Conservation (phyloP, 192 early-diverging fungal genomes). For the Linnemannia exigua region DNA sequence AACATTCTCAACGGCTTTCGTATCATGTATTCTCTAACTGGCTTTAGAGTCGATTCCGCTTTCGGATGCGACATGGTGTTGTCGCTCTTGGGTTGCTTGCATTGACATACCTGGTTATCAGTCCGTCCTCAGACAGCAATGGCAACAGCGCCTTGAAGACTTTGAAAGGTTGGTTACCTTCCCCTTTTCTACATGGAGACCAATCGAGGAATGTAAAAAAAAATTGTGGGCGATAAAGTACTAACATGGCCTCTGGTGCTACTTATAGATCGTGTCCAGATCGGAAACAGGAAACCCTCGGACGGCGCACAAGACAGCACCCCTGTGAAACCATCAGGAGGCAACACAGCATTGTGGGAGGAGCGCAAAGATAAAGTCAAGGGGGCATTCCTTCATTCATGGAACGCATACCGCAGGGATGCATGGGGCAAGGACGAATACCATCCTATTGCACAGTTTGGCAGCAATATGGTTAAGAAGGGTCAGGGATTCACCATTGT, state of each 20-base stretch:
- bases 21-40: background rate
- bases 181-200: background rate
- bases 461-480: constrained; percentile 70
- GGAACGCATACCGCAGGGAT: constrained; percentile 83
- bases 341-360: constrained; percentile 47
- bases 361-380: constrained; percentile 71
- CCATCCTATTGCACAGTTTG: constrained; percentile 75
- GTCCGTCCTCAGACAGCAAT: background rate
- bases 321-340: background rate
- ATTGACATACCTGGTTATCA: constrained; percentile 10
- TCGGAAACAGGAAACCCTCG: background rate
- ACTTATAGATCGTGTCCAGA: background rate
- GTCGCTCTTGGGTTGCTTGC: constrained; percentile 3
- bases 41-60: constrained; percentile 11
- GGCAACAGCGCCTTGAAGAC: background rate
- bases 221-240: background rate
- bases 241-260: background rate
- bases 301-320: background rate
- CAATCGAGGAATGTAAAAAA: background rate
- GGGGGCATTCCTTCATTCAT: constrained; percentile 81
- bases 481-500: constrained; percentile 82
- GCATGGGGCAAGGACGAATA: constrained; percentile 93
- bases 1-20: background rate
- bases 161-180: background rate
- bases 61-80: constrained; percentile 18